Percentiles rank a stretch among this genome's conserved stretches.
Conservation (phyloP, 352 stramenopile genomes). For the Thraustochytrium sp. region DNA sequence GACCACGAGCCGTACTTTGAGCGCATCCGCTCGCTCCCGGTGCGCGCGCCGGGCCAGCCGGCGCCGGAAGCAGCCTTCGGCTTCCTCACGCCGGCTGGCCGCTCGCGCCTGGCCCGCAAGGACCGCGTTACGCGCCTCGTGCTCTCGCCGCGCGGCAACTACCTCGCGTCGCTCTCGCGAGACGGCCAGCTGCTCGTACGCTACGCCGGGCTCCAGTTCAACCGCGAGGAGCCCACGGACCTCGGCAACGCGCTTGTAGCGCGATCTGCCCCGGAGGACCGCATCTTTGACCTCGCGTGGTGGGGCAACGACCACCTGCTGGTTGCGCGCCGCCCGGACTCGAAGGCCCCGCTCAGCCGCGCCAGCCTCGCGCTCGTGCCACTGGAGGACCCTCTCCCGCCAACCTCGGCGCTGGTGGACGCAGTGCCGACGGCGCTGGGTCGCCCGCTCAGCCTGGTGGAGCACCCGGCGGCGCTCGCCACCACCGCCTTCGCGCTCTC, state of each 20-base stretch:
- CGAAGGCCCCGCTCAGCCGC: background rate
- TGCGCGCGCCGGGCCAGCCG: background rate
- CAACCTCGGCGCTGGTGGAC: background rate
- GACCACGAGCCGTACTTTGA: conserved; percentile 1
- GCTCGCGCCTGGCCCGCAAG: background rate
- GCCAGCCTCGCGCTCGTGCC: background rate
- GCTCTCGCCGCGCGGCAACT: background rate
- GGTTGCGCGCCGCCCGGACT: background rate
- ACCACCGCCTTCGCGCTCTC: background rate
- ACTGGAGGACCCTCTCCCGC: background rate
- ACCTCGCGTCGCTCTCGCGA: background rate
- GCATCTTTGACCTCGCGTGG: background rate
- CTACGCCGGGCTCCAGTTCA: conserved; percentile 4
- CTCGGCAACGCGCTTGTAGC: conserved; percentile 6
- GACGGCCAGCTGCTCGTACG: background rate
- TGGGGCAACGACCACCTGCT: background rate
- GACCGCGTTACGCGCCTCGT: background rate
- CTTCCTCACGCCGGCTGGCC: background rate
- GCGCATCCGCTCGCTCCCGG: background rate
- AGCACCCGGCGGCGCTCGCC: too few species aligned
- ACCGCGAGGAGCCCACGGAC: background rate
- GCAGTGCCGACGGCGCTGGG: background rate
- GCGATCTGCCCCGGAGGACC: background rate
- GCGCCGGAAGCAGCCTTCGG: background rate
- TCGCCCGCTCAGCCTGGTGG: background rate